Conservation (phyloP, 176 grass and related monocot species). For the Zoysia pacifica region DNA sequence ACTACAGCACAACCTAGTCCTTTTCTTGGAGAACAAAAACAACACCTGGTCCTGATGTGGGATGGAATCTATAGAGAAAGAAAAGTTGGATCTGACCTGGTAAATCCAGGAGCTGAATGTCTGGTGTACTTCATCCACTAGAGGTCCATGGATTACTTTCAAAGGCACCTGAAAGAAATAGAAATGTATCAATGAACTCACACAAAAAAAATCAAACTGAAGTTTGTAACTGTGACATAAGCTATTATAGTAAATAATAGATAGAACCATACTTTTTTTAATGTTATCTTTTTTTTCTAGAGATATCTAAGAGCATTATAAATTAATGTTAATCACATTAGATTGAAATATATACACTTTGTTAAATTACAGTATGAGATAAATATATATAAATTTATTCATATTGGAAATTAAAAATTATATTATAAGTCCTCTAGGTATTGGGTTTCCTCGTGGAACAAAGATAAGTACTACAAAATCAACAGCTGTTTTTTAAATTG, state of each 20-base stretch:
- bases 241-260: background rate
- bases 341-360: background rate
- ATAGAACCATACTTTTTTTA: background rate
- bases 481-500: too few species aligned
- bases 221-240: background rate
- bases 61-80: background rate
- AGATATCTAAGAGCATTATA: background rate
- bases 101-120: slow-evolving; percentile 91
- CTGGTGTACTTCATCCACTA: slow-evolving; percentile 87
- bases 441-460: too few species aligned
- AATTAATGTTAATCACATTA: background rate
- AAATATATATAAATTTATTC: too few species aligned
- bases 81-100: slow-evolving; percentile 57
- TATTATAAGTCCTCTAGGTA: too few species aligned
- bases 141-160: slow-evolving; percentile 67
- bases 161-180: slow-evolving; percentile 49
- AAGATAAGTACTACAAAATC: too few species aligned
- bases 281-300: background rate
- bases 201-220: background rate
- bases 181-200: background rate
- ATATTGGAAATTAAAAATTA: too few species aligned
- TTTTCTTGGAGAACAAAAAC: too few species aligned
- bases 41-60: background rate
- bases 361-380: too few species aligned
- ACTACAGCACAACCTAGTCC: background rate